A percentile compares a stretch with the other conserved stretches of the same genome.
phyloP scores from a whole-genome alignment of 78 protist genomes.

The Dictyostelium citrinum region DNA sequence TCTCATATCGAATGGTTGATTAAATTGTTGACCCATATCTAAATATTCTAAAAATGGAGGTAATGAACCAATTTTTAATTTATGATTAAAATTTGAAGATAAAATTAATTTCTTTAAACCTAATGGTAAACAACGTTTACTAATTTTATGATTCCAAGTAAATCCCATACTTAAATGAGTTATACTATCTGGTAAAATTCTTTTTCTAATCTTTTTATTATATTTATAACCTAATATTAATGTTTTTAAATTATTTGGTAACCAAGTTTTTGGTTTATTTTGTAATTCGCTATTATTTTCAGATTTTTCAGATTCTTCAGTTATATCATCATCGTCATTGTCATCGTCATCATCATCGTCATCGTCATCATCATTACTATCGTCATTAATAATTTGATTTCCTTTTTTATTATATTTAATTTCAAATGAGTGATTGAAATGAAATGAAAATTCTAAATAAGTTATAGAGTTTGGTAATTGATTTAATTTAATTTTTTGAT shows the following conservation, averaged over 20 bases:
- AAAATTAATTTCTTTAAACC: neutral
- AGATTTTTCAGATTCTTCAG: neutral
- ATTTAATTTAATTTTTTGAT: neutral
- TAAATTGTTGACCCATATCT: slow-evolving; percentile 1
- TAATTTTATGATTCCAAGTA: neutral
- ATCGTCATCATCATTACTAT: neutral
- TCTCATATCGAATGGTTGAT: neutral
- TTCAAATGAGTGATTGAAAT: neutral
- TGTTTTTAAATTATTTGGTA: neutral
- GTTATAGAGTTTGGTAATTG: neutral
- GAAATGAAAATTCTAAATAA: neutral
- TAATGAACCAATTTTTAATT: neutral
- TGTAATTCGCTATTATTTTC: neutral
- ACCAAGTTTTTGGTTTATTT: neutral
- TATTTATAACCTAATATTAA: neutral
- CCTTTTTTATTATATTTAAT: neutral
- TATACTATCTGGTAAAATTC: neutral
- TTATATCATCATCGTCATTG: neutral
- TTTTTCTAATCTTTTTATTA: neutral
- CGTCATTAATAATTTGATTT: neutral
- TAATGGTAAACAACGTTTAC: neutral
- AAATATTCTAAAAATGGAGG: neutral
- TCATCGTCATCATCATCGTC: neutral
- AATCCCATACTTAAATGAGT: neutral
- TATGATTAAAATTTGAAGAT: neutral